Evolutionary conservation across 192 early-diverging fungal species (phyloP).

Genomic region (Linderina pennispora): DNA sequence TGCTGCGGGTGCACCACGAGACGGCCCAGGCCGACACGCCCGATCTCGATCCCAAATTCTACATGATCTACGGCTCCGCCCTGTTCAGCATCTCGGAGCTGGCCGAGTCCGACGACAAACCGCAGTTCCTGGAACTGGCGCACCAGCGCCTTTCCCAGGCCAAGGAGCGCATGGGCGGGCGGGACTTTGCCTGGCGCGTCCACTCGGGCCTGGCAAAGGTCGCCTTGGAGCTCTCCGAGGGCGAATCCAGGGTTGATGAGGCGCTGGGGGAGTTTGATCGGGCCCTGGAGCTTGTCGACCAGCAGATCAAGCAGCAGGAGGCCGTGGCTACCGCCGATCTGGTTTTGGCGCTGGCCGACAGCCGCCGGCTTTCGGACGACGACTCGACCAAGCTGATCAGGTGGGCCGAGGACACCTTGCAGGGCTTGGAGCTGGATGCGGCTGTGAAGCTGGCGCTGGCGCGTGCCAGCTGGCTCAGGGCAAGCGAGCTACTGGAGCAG

Average conservation of each 20-base stretch:
- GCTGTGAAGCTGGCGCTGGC: conserved; percentile 7
- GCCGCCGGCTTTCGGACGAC: conserved; percentile 9
- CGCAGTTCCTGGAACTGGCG: conserved; percentile 29
- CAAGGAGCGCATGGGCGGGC: conserved; percentile 2
- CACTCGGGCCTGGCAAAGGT: conserved; percentile 22
- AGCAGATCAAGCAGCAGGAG: not conserved
- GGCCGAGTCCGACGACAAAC: conserved; percentile 6
- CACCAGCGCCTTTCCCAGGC: conserved; percentile 29
- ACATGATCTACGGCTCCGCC: conserved; percentile 52
- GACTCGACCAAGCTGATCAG: conserved; percentile 5
- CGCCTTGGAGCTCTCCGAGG: conserved; percentile 13
- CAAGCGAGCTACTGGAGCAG: conserved; percentile 17
- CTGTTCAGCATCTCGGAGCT: conserved; percentile 44
- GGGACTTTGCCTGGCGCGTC: conserved; percentile 16
- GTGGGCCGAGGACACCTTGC: conserved; percentile 17
- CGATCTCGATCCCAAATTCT: conserved; percentile 42
- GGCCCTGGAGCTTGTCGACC: conserved; percentile 1
- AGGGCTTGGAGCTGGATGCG: not conserved
- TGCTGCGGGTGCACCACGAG: conserved; percentile 39
- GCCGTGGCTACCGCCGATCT: conserved; percentile 14
- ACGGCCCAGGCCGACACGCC: not conserved
- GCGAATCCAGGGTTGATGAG: not conserved
- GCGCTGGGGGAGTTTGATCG: conserved; percentile 9
- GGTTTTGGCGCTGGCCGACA: conserved; percentile 32
- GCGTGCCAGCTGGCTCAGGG: conserved; percentile 21